phyloP scores from a whole-genome alignment of 1,284 basidiomycete species.

The Amylostereum areolatum region DNA sequence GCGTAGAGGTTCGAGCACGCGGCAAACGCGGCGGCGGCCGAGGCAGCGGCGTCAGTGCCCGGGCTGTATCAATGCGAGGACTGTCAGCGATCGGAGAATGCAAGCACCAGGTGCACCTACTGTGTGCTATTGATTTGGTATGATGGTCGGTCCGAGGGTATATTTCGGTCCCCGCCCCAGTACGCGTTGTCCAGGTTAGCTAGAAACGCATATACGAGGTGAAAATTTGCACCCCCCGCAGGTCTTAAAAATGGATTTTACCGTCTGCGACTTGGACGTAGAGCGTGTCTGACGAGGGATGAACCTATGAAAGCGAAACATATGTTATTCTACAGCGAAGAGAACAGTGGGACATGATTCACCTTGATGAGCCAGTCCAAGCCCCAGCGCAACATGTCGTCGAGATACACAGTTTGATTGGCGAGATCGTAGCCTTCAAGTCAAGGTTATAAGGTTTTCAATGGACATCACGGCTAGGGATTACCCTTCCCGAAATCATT shows the following conservation, averaged over 20 bases:
- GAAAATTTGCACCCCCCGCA: not conserved
- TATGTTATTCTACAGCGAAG: not conserved
- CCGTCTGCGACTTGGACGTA: constrained; percentile 75
- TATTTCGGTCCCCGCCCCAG: constrained; percentile 83
- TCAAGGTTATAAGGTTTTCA: constrained; percentile 1
- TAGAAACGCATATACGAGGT: constrained; percentile 15
- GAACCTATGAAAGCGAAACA: constrained; percentile 48
- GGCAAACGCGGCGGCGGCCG: constrained; percentile 80
- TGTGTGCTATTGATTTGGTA: constrained; percentile 72
- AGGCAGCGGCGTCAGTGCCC: constrained; percentile 86
- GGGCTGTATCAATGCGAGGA: constrained; percentile 35
- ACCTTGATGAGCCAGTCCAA: constrained; percentile 90
- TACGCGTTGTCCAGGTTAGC: constrained; percentile 68
- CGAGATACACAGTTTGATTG: constrained; percentile 85
- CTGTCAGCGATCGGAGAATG: not conserved
- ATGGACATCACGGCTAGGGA: not conserved
- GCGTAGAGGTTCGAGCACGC: constrained; percentile 80
- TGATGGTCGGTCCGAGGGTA: constrained; percentile 69
- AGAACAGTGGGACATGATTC: constrained; percentile 11
- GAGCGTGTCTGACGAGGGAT: constrained; percentile 68
- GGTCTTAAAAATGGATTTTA: constrained; percentile 17
- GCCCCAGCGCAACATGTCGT: constrained; percentile 83
- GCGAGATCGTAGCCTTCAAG: constrained; percentile 68
- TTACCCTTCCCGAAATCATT: constrained; percentile 73
- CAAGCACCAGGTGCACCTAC: constrained; percentile 16